Conservation (phyloP, 805 yeast genomes). For the Wickerhamomyces queroliae region DNA sequence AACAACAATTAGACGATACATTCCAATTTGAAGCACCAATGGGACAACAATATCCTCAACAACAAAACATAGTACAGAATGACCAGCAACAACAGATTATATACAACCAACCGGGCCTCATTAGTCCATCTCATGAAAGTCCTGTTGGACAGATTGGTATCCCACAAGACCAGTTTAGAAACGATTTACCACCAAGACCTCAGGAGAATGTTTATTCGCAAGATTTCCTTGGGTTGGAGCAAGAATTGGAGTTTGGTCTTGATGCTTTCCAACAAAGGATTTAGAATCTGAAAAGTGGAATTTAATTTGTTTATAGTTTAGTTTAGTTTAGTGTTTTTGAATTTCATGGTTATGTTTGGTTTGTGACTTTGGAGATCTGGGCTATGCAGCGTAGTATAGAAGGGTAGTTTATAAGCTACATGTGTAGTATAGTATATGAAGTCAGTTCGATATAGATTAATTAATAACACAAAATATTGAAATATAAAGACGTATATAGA, state of each 20-base stretch:
- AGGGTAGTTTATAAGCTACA: too few relatives aligned
- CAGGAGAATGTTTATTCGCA: constrained; percentile 37
- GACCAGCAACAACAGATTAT: constrained; percentile 12
- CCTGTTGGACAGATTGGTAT: constrained; percentile 36
- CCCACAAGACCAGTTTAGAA: constrained; percentile 38
- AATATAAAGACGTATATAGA: too few relatives aligned
- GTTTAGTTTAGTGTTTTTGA: not conserved
- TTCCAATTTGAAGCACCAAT: constrained; percentile 1
- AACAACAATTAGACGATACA: constrained; percentile 10
- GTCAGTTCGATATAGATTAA: too few relatives aligned
- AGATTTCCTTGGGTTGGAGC: constrained; percentile 44
- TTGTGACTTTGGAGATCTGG: not conserved
- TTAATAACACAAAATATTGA: too few relatives aligned
- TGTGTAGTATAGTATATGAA: too few relatives aligned
- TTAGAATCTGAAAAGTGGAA: not conserved
- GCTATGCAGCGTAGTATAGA: too few relatives aligned
- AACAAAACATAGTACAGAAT: constrained; percentile 9
- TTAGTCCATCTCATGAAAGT: constrained; percentile 16
- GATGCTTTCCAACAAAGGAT: constrained; percentile 31
- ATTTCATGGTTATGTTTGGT: not conserved
- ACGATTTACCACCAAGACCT: constrained; percentile 57
- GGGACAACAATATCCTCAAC: constrained; percentile 10
- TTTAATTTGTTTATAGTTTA: not conserved
- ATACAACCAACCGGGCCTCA: constrained; percentile 9
- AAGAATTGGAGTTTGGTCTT: constrained; percentile 62